These are phyloP conservation scores for Pseudonitzschia multiseries DNA, from an alignment of 108 stramenopile species.

Conservation along the genomic window DNA sequence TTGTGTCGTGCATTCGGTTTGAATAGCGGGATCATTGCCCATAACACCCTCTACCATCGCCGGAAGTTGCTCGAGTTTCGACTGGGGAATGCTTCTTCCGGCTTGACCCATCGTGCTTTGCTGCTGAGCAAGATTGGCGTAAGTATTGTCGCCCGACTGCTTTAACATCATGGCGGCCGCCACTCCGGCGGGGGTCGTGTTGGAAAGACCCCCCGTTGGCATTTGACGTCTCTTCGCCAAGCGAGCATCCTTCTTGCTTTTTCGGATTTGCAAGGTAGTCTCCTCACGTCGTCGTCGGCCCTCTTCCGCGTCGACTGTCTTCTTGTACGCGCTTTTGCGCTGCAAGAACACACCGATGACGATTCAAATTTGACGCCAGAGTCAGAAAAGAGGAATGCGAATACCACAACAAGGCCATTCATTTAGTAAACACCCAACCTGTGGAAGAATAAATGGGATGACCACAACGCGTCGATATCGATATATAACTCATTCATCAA, in stretches of 20 bases:
- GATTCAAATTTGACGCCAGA: neutral
- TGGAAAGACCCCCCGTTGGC: conserved; percentile 42
- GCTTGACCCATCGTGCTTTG: conserved; percentile 23
- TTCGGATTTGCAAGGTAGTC: conserved; percentile 96
- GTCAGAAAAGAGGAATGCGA: no score
- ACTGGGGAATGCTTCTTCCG: conserved; percentile 25
- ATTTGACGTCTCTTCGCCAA: conserved; percentile 93
- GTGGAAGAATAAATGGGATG: no score
- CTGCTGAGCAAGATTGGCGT: conserved; percentile 39
- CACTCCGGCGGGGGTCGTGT: conserved; percentile 66
- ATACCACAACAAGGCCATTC: neutral
- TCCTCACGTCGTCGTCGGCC: conserved; percentile 93
- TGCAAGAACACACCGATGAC: conserved; percentile 23
- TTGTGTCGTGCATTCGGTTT: conserved; percentile 91
- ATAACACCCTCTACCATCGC: conserved; percentile 89
- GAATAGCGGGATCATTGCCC: conserved; percentile 81
- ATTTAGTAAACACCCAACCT: no score
- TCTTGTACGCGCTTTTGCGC: conserved; percentile 92
- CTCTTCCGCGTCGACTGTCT: conserved; percentile 91
- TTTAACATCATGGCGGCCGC: conserved; percentile 79
- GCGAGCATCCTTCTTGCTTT: conserved; percentile 95
- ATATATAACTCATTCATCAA: no score
- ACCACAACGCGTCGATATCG: no score
- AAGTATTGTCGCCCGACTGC: conserved; percentile 60
- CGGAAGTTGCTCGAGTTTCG: conserved; percentile 83